phyloP scores from a whole-genome alignment of 148 eudicot species.

The Euryodendron excelsum region DNA sequence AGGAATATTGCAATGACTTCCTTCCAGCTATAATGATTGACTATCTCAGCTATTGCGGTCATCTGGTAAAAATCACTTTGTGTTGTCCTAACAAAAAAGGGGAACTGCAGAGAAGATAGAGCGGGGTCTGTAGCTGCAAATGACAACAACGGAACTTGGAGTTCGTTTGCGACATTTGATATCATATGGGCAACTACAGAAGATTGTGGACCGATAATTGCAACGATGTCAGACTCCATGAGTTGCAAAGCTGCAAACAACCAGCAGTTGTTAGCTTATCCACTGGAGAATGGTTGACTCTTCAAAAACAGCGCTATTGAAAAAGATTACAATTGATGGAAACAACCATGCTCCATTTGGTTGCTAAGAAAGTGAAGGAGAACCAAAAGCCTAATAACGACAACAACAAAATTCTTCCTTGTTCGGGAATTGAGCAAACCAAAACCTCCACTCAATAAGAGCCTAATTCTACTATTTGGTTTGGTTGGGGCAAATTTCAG shows the following conservation, averaged over 20 bases:
- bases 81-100: slow-evolving; percentile 74
- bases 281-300: slow-evolving; percentile 1
- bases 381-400: not conserved
- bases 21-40: slow-evolving; percentile 71
- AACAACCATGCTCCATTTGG: not conserved
- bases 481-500: not conserved
- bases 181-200: slow-evolving; percentile 73
- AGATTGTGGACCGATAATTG: slow-evolving; percentile 90
- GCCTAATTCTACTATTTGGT: not conserved
- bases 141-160: slow-evolving; percentile 75
- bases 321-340: not conserved
- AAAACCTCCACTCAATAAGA: not conserved
- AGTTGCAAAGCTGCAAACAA: slow-evolving; percentile 67
- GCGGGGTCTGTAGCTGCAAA: slow-evolving; percentile 92
- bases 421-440: not conserved
- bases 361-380: not conserved
- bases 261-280: slow-evolving; percentile 16
- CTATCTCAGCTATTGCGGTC: slow-evolving; percentile 76
- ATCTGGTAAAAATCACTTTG: slow-evolving; percentile 79
- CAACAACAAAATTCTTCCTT: not conserved
- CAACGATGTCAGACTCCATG: slow-evolving; percentile 76
- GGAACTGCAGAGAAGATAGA: slow-evolving; percentile 68
- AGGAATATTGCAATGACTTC: slow-evolving; percentile 63
- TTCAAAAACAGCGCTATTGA: not conserved
- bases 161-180: slow-evolving; percentile 62